Evolutionary conservation across 768 basidiomycete genomes (phyloP).

Genomic region (Boletus rex-veris): DNA sequence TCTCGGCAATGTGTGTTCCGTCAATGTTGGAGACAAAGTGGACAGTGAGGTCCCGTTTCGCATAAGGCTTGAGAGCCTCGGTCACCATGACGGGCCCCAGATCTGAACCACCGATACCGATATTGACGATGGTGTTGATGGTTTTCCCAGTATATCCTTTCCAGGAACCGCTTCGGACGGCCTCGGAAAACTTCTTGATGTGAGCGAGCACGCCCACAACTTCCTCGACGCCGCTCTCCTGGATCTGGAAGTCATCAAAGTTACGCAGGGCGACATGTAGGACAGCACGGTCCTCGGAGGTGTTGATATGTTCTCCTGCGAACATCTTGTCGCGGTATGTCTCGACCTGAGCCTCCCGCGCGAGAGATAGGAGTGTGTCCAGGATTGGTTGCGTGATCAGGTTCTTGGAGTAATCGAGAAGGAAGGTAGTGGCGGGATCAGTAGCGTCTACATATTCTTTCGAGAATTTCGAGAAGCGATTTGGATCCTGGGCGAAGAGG

Average conservation of each 20-base stretch:
- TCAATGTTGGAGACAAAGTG: slow-evolving; percentile 98
- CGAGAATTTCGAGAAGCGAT: slow-evolving; percentile 85
- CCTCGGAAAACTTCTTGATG: slow-evolving; percentile 86
- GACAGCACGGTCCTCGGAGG: slow-evolving; percentile 95
- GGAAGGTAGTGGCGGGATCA: slow-evolving; percentile 71
- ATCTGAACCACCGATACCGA: slow-evolving; percentile 98
- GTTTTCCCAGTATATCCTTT: slow-evolving; percentile 96
- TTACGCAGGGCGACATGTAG: slow-evolving; percentile 91
- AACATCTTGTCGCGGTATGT: slow-evolving; percentile 89
- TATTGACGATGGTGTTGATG: slow-evolving; percentile 95
- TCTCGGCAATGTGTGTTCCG: slow-evolving; percentile 95
- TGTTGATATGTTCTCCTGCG: slow-evolving; percentile 95
- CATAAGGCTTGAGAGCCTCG: slow-evolving; percentile 92
- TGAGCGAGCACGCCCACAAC: slow-evolving; percentile 82
- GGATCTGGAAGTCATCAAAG: slow-evolving; percentile 72
- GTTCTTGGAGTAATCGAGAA: slow-evolving; percentile 98
- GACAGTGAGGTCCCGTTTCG: slow-evolving; percentile 81
- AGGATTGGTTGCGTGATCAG: slow-evolving; percentile 85
- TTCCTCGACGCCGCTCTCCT: slow-evolving; percentile 78
- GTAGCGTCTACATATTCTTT: slow-evolving; percentile 64
- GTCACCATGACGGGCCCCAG: slow-evolving; percentile 99
- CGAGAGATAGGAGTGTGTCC: slow-evolving; percentile 71
- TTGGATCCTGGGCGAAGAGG: slow-evolving; percentile 85
- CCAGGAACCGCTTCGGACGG: slow-evolving; percentile 84
- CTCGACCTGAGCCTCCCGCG: slow-evolving; percentile 84